phyloP scores from a whole-genome alignment of 2,329 filamentous ascomycete genomes.

The Xylogone sp. region DNA sequence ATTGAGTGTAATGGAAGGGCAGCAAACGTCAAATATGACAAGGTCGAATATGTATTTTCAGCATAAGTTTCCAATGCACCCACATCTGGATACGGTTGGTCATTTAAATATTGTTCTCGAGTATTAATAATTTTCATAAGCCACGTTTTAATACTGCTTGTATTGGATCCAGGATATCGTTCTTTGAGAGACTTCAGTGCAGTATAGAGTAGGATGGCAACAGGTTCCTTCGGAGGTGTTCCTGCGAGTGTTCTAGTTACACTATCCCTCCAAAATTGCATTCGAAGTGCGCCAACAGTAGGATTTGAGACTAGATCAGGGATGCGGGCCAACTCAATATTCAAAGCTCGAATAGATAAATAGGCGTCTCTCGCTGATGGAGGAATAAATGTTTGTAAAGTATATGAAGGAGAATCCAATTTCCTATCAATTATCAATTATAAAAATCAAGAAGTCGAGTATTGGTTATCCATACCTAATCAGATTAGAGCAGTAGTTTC shows the following conservation, averaged over 20 bases:
- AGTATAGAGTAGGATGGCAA: slow-evolving; percentile 77
- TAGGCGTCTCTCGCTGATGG: slow-evolving; percentile 74
- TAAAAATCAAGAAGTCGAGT: neutral
- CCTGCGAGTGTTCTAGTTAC: slow-evolving; percentile 74
- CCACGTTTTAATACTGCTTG: slow-evolving; percentile 61
- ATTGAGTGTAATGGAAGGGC: slow-evolving; percentile 75
- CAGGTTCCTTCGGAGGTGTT: slow-evolving; percentile 81
- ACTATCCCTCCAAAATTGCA: slow-evolving; percentile 93
- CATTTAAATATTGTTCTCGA: slow-evolving; percentile 77
- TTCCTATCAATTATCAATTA: slow-evolving; percentile 49
- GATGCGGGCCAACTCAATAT: slow-evolving; percentile 85
- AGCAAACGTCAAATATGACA: slow-evolving; percentile 84
- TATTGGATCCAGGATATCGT: slow-evolving; percentile 33
- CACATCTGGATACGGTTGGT: slow-evolving; percentile 74
- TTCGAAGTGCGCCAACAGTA: slow-evolving; percentile 82
- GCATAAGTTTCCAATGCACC: slow-evolving; percentile 79
- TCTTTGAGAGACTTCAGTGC: slow-evolving; percentile 61
- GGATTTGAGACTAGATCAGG: slow-evolving; percentile 86
- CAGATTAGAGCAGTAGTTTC: slow-evolving; percentile 30
- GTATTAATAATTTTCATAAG: slow-evolving; percentile 73
- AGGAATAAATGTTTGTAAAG: slow-evolving; percentile 82
- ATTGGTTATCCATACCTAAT: slow-evolving; percentile 25
- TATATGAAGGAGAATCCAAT: slow-evolving; percentile 84
- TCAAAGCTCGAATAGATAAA: slow-evolving; percentile 85
- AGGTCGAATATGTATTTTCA: slow-evolving; percentile 90